These are phyloP conservation scores for Sporothrix dimorphospora DNA, from an alignment of 2,329 filamentous ascomycete genomes.

Conservation along the genomic window DNA sequence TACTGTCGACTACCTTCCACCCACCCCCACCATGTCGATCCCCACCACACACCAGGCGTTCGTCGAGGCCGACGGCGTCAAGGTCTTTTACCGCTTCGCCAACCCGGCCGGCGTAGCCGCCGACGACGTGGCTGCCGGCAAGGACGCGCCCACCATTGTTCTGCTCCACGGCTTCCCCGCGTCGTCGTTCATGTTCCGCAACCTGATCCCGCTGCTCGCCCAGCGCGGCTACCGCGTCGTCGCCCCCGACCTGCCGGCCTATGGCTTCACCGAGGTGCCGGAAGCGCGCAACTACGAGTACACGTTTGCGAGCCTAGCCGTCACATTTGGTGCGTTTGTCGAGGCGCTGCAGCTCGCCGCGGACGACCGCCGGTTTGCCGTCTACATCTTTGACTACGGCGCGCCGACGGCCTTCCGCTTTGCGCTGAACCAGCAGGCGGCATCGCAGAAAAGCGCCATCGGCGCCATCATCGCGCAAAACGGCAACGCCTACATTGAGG, in stretches of 20 bases:
- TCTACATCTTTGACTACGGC: conserved; percentile 68
- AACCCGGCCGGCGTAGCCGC: conserved; percentile 29
- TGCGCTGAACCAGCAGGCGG: conserved; percentile 52
- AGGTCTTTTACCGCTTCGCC: conserved; percentile 48
- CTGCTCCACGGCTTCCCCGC: conserved; percentile 52
- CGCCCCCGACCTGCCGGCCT: conserved; percentile 63
- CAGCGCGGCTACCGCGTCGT: conserved; percentile 47
- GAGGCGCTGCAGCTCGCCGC: conserved; percentile 47
- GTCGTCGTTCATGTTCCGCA: conserved; percentile 50
- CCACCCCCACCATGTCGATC: neutral
- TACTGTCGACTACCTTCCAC: too few species aligned
- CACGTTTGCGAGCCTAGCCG: conserved; percentile 57
- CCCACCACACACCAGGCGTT: conserved; percentile 9
- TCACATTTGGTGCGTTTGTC: conserved; percentile 53
- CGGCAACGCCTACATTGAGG: conserved; percentile 63
- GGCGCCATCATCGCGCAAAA: conserved; percentile 61
- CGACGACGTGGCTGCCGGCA: neutral
- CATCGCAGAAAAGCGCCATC: conserved; percentile 39
- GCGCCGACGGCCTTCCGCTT: conserved; percentile 59
- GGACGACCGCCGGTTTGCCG: conserved; percentile 46
- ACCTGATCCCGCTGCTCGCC: conserved; percentile 49
- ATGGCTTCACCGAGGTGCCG: conserved; percentile 58
- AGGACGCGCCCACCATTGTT: conserved; percentile 43
- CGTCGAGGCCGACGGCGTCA: conserved; percentile 39
- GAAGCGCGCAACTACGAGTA: conserved; percentile 49